These are phyloP conservation scores for Suillus brevipes DNA, from an alignment of 768 basidiomycete genomes.

Conservation along the genomic window DNA sequence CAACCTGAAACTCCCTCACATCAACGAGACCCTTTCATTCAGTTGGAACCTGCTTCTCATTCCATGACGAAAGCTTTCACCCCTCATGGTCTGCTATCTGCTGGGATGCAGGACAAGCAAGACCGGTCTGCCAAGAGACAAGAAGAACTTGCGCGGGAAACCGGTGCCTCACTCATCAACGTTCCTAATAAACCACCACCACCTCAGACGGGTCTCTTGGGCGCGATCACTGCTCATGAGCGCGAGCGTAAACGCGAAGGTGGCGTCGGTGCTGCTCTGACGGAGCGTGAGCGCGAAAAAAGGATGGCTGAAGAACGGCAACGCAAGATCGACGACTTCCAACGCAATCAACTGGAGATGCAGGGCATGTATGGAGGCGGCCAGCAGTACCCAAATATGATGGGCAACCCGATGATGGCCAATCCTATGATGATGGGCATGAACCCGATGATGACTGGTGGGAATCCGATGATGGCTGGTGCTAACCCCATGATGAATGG, in stretches of 20 bases:
- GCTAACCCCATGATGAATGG: conserved; percentile 53
- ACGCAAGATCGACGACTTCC: conserved; percentile 87
- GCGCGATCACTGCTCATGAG: conserved; percentile 94
- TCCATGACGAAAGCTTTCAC: conserved; percentile 92
- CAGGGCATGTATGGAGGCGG: conserved; percentile 76
- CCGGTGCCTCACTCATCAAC: conserved; percentile 89
- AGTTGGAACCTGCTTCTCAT: conserved; percentile 67
- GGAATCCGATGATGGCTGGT: conserved; percentile 50
- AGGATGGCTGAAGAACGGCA: conserved; percentile 90
- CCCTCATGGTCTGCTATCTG: conserved; percentile 91
- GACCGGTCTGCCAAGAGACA: conserved; percentile 95
- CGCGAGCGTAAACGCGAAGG: conserved; percentile 93
- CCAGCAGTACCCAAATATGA: conserved; percentile 38
- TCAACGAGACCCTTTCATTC: conserved; percentile 62
- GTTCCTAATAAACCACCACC: conserved; percentile 95
- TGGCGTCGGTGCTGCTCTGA: conserved; percentile 91
- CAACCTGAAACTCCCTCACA: conserved; percentile 37
- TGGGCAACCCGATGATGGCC: conserved; percentile 70
- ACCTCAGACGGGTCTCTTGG: conserved; percentile 92
- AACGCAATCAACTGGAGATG: conserved; percentile 87
- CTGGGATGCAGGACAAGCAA: conserved; percentile 93
- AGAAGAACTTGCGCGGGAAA: conserved; percentile 91
- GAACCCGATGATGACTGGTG: conserved; percentile 58
- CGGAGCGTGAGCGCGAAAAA: conserved; percentile 93
- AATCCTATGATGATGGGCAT: conserved; percentile 67